Percentiles rank a stretch among this genome's conserved stretches.
Conservation (phyloP, 768 basidiomycete species). For the Cyclocybe cylindracea region DNA sequence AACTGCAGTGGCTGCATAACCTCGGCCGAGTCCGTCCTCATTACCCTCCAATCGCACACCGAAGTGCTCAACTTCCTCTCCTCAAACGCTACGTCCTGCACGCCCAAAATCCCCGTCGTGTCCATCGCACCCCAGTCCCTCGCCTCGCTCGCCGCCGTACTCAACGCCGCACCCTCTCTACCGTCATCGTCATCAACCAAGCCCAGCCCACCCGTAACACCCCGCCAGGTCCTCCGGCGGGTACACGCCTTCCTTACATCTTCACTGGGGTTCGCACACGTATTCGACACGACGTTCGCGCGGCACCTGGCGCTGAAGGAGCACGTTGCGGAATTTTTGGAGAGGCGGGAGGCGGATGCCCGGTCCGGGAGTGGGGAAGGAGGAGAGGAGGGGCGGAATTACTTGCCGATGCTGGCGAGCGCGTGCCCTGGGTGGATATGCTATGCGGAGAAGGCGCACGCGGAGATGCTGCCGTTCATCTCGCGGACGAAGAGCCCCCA, state of each 20-base stretch:
- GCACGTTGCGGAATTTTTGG: constrained; percentile 77
- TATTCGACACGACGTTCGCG: constrained; percentile 95
- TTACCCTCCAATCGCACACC: constrained; percentile 92
- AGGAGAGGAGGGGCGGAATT: constrained; percentile 22
- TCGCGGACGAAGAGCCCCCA: constrained; percentile 89
- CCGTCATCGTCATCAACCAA: constrained; percentile 22
- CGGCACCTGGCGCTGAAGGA: constrained; percentile 84
- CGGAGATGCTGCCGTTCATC: constrained; percentile 91
- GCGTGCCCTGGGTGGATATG: constrained; percentile 99
- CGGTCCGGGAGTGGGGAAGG: constrained; percentile 9
- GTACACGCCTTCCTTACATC: constrained; percentile 69
- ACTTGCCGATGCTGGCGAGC: constrained; percentile 89
- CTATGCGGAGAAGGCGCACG: constrained; percentile 97
- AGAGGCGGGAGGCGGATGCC: constrained; percentile 50
- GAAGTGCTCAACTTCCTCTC: constrained; percentile 84
- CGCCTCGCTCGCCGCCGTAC: constrained; percentile 23
- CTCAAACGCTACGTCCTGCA: constrained; percentile 4
- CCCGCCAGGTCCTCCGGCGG: constrained; percentile 65
- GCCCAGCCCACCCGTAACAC: constrained; percentile 28
- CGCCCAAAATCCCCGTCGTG: constrained; percentile 19
- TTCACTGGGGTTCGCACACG: constrained; percentile 74
- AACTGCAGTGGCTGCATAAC: constrained; percentile 89
- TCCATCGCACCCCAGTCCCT: constrained; percentile 27
- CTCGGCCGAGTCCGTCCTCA: constrained; percentile 95
- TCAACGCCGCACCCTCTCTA: constrained; percentile 13